Evolutionary conservation across 2,329 filamentous ascomycete species (phyloP), one percentile per base, ranked within the genome.

Genomic region (Colletotrichum salicis): DNA sequence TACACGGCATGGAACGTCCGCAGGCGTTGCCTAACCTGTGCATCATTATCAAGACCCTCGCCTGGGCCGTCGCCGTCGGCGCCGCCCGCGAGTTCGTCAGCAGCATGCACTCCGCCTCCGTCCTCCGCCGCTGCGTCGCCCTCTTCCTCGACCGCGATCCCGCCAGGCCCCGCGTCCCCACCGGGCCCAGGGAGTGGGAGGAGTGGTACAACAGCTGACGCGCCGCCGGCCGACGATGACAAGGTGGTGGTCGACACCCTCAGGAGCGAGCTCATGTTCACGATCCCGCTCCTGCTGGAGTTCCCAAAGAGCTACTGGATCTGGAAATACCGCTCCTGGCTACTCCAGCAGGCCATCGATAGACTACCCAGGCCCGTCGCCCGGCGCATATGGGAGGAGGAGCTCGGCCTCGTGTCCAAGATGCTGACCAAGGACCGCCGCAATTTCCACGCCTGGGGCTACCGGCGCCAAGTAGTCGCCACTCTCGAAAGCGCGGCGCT

Each of bases 271-370:
- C 86, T 99, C 41, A 84, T 85, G 59, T 97, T 98, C 78, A 91
- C 96, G 41, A 89, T 98, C 52, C 94, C 94, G 0, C 87, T 99
- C 24, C 88, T 99, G 61, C 88, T 94, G 74, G 90, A 94, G 75
- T 96, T 91, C 75, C 96, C 96, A 7, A 99, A 99, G 81, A 98
- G 96, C 86, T 99, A 99, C 84, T 98, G 96, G 96, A 96, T 99
- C 78, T 99, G 96, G 96, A 97, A 97, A 76, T 96, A 98, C 82
- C 92, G 96, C 33, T 83, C 92, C 57, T 99, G 96, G 95, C 85
- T 96, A 3, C 86, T 99, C 15, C 85, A 92, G 66, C 89, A 94
- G 80, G 91, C 91, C 41, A 93, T 92, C 58, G 80, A 86, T 13
- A 85, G 91, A 22, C 85, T 97, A 11, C 87, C 90, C 2, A 73